Percentiles rank a stretch among this genome's conserved stretches.
Conservation (phyloP, 257 asterid genomes). For the Solanum dulcamara region DNA sequence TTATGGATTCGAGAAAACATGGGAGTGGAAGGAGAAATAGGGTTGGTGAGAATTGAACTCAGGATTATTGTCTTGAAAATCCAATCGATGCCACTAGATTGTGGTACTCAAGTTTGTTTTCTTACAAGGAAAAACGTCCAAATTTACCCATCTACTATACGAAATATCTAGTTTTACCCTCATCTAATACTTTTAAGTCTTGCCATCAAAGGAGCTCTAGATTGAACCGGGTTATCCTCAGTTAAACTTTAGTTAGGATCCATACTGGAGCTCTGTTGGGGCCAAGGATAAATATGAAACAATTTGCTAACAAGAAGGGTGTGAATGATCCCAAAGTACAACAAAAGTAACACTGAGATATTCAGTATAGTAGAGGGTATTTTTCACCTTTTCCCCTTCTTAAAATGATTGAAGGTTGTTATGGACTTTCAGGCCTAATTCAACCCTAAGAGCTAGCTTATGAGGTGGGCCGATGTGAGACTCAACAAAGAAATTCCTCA, state of each 20-base stretch:
- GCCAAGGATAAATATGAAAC: neutral
- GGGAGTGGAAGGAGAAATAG: neutral
- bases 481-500: neutral
- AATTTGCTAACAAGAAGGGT: neutral
- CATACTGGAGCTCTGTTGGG: neutral
- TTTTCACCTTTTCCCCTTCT: neutral
- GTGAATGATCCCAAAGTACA: neutral
- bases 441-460: neutral
- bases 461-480: neutral
- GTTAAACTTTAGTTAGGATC: neutral
- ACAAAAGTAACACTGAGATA: neutral
- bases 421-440: neutral
- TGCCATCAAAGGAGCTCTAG: neutral
- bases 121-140: neutral
- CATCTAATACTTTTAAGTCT: neutral
- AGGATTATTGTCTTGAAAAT: neutral
- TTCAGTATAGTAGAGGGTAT: neutral
- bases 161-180: neutral
- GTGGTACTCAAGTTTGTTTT: neutral
- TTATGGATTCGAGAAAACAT: neutral
- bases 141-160: neutral
- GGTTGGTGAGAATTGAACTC: neutral
- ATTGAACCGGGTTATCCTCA: neutral
- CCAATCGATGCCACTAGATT: neutral
- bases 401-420: neutral